A percentile compares a stretch with the other conserved stretches of the same genome.
Evolutionary conservation across 2,329 filamentous ascomycete genomes (phyloP).

Genomic region (Ambrosiella cleistominuta): DNA sequence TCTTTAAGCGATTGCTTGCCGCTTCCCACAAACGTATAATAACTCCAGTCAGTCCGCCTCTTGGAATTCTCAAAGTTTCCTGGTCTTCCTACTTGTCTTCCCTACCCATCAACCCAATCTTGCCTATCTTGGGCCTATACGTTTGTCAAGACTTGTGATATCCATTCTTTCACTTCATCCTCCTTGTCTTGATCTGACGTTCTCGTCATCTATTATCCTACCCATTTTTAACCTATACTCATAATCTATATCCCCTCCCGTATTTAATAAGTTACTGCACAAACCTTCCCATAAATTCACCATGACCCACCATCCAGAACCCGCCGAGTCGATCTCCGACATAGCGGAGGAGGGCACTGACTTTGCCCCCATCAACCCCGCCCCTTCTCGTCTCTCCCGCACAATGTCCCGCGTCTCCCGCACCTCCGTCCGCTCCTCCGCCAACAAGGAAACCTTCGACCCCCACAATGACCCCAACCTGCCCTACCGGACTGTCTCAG

Average conservation of each 20-base stretch:
- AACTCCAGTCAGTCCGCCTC: not conserved
- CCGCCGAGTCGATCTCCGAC: not conserved
- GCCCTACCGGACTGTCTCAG: conserved; percentile 46
- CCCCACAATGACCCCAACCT: conserved; percentile 35
- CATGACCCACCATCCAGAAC: not conserved
- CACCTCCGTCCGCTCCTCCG: conserved; percentile 13
- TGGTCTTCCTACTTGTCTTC: not conserved
- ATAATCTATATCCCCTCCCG: not conserved
- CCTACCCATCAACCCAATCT: not conserved
- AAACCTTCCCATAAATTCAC: not conserved
- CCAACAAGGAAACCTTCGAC: conserved; percentile 22
- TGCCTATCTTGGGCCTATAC: not conserved
- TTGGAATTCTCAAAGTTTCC: not conserved
- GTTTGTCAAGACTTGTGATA: not conserved
- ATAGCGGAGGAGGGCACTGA: not conserved
- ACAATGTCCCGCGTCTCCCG: conserved; percentile 13
- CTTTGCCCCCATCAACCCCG: conserved; percentile 7
- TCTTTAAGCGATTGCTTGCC: not conserved
- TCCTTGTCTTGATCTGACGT: not conserved
- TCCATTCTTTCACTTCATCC: not conserved
- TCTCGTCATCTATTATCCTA: not conserved
- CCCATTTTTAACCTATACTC: not conserved
- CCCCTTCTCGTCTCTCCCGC: conserved; percentile 5
- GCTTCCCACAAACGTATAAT: not conserved
- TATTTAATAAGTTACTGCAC: not conserved